Evolutionary conservation across 2,329 filamentous ascomycete genomes (phyloP).

Genomic region (Penicillium sp.): DNA sequence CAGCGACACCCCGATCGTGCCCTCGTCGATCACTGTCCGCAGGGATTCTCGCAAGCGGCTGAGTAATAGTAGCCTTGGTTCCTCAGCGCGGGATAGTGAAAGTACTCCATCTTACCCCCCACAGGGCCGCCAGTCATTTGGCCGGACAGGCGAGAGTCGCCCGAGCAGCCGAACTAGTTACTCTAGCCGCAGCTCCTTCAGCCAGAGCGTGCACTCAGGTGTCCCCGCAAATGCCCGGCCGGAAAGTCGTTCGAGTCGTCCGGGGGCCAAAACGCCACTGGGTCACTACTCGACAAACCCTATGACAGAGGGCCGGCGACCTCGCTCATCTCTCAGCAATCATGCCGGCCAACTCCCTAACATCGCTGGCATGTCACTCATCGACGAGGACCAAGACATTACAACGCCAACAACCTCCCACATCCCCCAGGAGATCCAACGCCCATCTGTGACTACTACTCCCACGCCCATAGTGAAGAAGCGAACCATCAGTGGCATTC

Average conservation of each 20-base stretch:
- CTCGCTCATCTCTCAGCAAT: slow-evolving; percentile 68
- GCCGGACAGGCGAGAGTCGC: slow-evolving; percentile 54
- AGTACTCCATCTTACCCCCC: slow-evolving; percentile 34
- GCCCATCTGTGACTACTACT: slow-evolving; percentile 49
- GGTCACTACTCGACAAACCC: slow-evolving; percentile 52
- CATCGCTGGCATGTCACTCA: slow-evolving; percentile 54
- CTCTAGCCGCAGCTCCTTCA: slow-evolving; percentile 46
- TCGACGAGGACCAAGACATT: slow-evolving; percentile 51
- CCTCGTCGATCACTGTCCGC: slow-evolving; percentile 57
- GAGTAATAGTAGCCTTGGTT: slow-evolving; percentile 44
- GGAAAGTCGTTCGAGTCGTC: slow-evolving; percentile 62
- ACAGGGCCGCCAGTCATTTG: slow-evolving; percentile 48
- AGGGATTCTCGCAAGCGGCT: slow-evolving; percentile 41
- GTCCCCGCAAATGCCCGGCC: slow-evolving; percentile 52
- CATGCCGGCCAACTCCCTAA: slow-evolving; percentile 56
- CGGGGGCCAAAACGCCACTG: slow-evolving; percentile 62
- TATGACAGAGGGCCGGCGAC: slow-evolving; percentile 54
- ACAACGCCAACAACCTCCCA: slow-evolving; percentile 46
- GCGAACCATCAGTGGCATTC: slow-evolving; percentile 51
- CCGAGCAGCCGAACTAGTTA: slow-evolving; percentile 70
- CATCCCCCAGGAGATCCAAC: slow-evolving; percentile 31
- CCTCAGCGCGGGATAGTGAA: slow-evolving; percentile 38
- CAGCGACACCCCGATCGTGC: slow-evolving; percentile 46
- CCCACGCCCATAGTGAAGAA: slow-evolving; percentile 48
- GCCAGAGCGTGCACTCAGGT: slow-evolving; percentile 39